These are phyloP conservation scores for Lactifluus volemus DNA, from an alignment of 768 basidiomycete genomes.

Conservation along the genomic window DNA sequence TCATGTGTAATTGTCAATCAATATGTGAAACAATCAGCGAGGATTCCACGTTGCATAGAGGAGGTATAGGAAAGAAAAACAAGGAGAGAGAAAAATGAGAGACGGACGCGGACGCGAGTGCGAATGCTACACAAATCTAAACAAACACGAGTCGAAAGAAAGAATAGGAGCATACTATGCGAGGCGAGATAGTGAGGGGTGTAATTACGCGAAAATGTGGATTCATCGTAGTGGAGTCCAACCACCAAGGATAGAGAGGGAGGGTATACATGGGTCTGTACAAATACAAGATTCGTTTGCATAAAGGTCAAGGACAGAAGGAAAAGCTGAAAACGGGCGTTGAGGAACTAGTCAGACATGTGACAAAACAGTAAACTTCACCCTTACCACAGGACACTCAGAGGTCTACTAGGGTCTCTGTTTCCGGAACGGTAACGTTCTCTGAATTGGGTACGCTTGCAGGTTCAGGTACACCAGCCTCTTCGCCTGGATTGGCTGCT, in stretches of 20 bases:
- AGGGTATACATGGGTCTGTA: conserved; percentile 1
- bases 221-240: not conserved
- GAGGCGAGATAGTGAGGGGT: not conserved
- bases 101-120: not conserved
- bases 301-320: not conserved
- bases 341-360: not conserved
- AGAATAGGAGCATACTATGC: not conserved
- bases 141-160: not conserved
- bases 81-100: not conserved
- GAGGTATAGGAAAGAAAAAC: not conserved
- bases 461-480: not conserved
- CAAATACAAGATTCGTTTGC: not conserved
- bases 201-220: not conserved
- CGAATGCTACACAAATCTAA: not conserved
- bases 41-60: not conserved
- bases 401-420: not conserved
- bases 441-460: not conserved
- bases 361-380: not conserved
- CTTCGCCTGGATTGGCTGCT: too few species aligned
- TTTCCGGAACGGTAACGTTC: not conserved
- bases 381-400: not conserved
- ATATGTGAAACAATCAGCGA: not conserved
- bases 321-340: not conserved
- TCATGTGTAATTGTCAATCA: not conserved
- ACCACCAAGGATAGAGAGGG: not conserved